Evolutionary conservation across 2,329 filamentous ascomycete genomes (phyloP).

Genomic region (Aspergillaceae sp.): DNA sequence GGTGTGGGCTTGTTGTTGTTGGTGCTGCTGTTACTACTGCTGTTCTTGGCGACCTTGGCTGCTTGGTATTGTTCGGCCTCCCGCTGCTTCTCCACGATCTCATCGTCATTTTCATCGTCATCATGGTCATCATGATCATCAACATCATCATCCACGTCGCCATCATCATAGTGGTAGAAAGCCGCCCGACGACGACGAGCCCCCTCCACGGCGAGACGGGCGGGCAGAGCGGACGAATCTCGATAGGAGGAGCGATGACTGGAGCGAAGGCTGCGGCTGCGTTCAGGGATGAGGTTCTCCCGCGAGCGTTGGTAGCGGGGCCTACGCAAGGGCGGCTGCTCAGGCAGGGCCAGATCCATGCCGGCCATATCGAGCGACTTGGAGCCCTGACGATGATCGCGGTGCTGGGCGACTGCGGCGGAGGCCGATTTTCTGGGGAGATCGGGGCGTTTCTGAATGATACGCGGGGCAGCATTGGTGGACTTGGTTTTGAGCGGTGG

Average conservation of each 20-base stretch:
- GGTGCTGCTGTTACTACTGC: slow-evolving; percentile 13
- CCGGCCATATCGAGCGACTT: slow-evolving; percentile 27
- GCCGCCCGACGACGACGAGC: slow-evolving; percentile 25
- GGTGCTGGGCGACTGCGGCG: slow-evolving; percentile 15
- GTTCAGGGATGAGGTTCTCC: slow-evolving; percentile 25
- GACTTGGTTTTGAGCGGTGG: slow-evolving; percentile 25
- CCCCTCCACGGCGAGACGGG: slow-evolving; percentile 26
- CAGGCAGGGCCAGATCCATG: slow-evolving; percentile 23
- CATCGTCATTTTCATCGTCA: slow-evolving; percentile 14
- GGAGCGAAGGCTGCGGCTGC: slow-evolving; percentile 24
- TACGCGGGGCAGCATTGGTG: slow-evolving; percentile 14
- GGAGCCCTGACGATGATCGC: slow-evolving; percentile 22
- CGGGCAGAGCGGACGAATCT: slow-evolving; percentile 18
- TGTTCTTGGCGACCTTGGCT: slow-evolving; percentile 7
- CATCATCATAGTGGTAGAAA: slow-evolving; percentile 23
- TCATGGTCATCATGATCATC: slow-evolving; percentile 8
- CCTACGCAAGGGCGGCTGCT: slow-evolving; percentile 2
- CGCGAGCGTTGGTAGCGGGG: slow-evolving; percentile 20
- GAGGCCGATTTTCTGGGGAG: slow-evolving; percentile 24
- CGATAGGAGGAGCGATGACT: slow-evolving; percentile 25
- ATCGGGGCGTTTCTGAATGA: slow-evolving; percentile 30
- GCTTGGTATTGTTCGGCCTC: slow-evolving; percentile 35
- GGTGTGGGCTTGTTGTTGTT: slow-evolving; percentile 9
- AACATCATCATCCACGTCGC: slow-evolving; percentile 1
- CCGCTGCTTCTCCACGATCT: slow-evolving; percentile 31